Evolutionary conservation across 208 protist species (phyloP).

Genomic region (Leishmania mexicana): DNA sequence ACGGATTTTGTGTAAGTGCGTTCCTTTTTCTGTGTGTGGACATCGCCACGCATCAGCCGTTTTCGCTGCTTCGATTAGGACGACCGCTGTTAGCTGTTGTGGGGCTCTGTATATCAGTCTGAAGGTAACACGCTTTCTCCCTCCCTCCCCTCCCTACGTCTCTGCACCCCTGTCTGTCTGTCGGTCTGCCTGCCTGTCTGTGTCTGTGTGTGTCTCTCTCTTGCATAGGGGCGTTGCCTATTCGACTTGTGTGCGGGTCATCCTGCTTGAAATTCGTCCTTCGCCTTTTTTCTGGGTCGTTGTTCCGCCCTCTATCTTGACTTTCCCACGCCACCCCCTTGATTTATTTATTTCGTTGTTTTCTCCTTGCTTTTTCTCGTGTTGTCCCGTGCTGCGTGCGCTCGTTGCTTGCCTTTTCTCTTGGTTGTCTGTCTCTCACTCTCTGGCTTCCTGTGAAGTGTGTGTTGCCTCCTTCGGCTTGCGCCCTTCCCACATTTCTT

Average conservation of each 20-base stretch:
- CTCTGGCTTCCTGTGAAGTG: neutral
- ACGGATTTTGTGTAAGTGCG: neutral
- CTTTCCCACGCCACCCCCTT: neutral
- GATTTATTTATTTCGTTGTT: neutral
- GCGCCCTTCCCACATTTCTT: neutral
- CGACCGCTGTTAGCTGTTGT: neutral
- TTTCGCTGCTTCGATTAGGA: neutral
- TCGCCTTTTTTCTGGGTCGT: neutral
- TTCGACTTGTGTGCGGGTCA: neutral
- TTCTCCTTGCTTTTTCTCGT: neutral
- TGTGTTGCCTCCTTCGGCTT: neutral
- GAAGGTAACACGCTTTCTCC: neutral
- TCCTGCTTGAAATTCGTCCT: neutral
- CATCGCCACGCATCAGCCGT: neutral
- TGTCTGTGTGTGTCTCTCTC: neutral
- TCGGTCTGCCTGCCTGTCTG: neutral
- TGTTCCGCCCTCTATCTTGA: neutral
- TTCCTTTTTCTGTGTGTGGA: conserved; percentile 1
- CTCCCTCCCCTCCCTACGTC: neutral
- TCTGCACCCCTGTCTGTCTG: neutral
- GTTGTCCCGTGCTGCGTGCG: neutral
- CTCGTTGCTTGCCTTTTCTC: neutral
- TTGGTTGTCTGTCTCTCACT: neutral
- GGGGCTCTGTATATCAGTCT: neutral
- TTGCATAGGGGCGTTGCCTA: neutral